Conservation (phyloP, 2,329 filamentous ascomycete species). For the Aspergillus neoniger region DNA sequence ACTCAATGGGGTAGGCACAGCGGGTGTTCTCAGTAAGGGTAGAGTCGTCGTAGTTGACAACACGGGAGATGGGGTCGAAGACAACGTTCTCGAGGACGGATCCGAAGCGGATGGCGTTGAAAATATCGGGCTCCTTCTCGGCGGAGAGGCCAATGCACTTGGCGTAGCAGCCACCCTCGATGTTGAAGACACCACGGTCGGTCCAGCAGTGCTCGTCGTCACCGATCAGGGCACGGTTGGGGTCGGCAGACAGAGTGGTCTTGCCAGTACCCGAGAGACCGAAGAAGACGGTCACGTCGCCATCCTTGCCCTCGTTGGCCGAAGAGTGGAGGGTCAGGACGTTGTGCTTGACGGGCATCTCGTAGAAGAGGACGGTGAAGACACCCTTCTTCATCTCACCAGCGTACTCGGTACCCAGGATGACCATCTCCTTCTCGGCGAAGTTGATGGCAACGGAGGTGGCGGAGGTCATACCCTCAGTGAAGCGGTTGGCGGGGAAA, state of each 20-base stretch:
- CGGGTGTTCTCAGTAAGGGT: constrained; percentile 98
- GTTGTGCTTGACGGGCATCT: constrained; percentile 99
- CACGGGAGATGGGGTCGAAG: constrained; percentile 84
- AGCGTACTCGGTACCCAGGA: constrained; percentile 97
- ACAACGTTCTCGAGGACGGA: constrained; percentile 98
- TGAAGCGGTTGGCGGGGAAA: constrained; percentile 98
- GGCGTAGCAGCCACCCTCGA: constrained; percentile 98
- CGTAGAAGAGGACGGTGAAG: constrained; percentile 99
- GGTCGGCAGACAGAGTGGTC: constrained; percentile 96
- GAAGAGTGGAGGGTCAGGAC: constrained; percentile 98
- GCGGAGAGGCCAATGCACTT: constrained; percentile 97
- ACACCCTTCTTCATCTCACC: constrained; percentile 98
- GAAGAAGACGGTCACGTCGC: constrained; percentile 99
- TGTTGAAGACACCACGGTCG: constrained; percentile 97
- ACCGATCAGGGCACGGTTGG: constrained; percentile 92
- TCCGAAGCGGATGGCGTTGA: constrained; percentile 91
- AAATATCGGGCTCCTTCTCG: constrained; percentile 99
- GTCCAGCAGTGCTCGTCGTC: constrained; percentile 99
- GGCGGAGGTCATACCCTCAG: constrained; percentile 96
- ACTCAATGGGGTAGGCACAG: constrained; percentile 98
- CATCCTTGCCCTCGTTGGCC: constrained; percentile 91
- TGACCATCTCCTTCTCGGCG: constrained; percentile 99
- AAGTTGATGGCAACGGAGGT: constrained; percentile 99
- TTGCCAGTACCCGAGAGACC: constrained; percentile 98
- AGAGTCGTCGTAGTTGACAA: constrained; percentile 92